phyloP scores from a whole-genome alignment of 495 filamentous ascomycete genomes.

The Thermochaetoides thermophila region DNA sequence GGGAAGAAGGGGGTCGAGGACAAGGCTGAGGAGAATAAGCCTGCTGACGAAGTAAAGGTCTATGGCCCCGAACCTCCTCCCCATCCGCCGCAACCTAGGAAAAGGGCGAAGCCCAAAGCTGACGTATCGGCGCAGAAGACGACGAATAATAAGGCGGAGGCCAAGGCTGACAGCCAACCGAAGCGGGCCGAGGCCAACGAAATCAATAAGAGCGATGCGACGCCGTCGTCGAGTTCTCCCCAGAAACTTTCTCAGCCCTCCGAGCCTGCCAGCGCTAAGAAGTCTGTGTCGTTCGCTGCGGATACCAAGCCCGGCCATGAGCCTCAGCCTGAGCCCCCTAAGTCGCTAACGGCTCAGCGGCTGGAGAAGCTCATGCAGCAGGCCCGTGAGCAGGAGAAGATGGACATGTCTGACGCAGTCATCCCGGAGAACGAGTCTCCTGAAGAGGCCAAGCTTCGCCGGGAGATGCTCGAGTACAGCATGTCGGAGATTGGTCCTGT shows the following conservation, averaged over 20 bases:
- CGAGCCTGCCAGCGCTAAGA: conserved; percentile 13
- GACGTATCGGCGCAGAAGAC: too few relatives aligned
- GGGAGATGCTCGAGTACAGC: conserved; percentile 85
- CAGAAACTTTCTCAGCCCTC: neutral
- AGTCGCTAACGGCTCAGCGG: conserved; percentile 24
- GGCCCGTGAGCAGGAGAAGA: conserved; percentile 27
- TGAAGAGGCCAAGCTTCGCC: conserved; percentile 67
- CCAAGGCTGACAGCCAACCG: too few relatives aligned
- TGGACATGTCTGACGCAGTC: conserved; percentile 26
- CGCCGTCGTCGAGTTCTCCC: neutral
- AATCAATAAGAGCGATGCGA: too few relatives aligned
- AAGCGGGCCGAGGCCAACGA: too few relatives aligned
- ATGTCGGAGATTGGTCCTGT: conserved; percentile 72
- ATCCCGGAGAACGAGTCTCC: conserved; percentile 50
- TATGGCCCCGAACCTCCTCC: too few relatives aligned
- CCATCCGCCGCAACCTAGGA: too few relatives aligned
- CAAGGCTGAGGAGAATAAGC: neutral
- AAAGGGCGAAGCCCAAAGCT: too few relatives aligned
- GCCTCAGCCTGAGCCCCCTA: conserved; percentile 12
- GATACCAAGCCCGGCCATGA: conserved; percentile 38
- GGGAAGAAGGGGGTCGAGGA: neutral
- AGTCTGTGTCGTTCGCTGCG: conserved; percentile 36
- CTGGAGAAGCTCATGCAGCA: conserved; percentile 36
- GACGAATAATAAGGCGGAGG: too few relatives aligned
- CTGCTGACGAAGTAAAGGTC: too few relatives aligned